These are phyloP conservation scores for Xylaria arbuscula DNA, from an alignment of 2,329 filamentous ascomycete genomes.

Conservation along the genomic window DNA sequence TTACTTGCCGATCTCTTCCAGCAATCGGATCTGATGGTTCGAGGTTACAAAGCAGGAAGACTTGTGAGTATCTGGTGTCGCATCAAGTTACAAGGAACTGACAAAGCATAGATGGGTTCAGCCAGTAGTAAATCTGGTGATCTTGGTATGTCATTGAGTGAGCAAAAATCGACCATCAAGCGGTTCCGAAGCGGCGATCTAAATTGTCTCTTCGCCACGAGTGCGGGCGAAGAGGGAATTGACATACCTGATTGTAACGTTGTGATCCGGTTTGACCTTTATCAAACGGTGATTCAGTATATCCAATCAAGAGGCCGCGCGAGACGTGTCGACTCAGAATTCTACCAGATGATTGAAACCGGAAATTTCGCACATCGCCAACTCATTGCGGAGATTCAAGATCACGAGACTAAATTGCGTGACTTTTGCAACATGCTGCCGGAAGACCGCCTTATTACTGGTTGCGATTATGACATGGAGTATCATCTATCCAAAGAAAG, in stretches of 20 bases:
- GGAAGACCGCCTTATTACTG: constrained; percentile 75
- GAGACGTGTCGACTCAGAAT: constrained; percentile 79
- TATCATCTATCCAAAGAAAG: constrained; percentile 64
- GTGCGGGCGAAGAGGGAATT: constrained; percentile 74
- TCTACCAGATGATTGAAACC: constrained; percentile 83
- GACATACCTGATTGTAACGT: constrained; percentile 76
- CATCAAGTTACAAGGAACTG: constrained; percentile 31
- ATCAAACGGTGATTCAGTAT: constrained; percentile 91
- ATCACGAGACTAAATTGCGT: constrained; percentile 73
- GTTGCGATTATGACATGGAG: constrained; percentile 67
- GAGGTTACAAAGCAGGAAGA: constrained; percentile 65
- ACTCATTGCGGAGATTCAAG: constrained; percentile 68
- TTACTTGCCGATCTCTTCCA: constrained; percentile 76
- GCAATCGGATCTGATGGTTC: constrained; percentile 64
- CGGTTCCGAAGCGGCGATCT: constrained; percentile 69
- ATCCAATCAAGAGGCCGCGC: constrained; percentile 92
- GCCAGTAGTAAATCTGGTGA: constrained; percentile 63
- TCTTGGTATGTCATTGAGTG: constrained; percentile 73
- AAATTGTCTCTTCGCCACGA: constrained; percentile 75
- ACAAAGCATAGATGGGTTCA: constrained; percentile 51
- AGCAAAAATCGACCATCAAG: constrained; percentile 79
- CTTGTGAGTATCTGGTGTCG: constrained; percentile 58
- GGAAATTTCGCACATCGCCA: constrained; percentile 71
- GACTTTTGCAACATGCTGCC: constrained; percentile 80
- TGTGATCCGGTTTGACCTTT: constrained; percentile 84